Conservation (phyloP, 805 yeast genomes). For the Wickerhamomyces canadensis region DNA sequence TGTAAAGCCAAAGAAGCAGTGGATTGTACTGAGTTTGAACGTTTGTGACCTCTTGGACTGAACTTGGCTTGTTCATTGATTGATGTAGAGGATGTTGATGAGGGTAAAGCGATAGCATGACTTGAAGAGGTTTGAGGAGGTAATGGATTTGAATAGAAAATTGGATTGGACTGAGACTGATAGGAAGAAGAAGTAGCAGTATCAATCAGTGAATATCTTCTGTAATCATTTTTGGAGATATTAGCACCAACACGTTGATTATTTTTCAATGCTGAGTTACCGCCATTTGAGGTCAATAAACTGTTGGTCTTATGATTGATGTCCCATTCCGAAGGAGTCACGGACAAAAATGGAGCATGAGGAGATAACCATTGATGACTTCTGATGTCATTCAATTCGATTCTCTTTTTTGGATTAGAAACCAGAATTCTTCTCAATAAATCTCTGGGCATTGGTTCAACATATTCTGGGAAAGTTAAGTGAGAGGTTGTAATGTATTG, state of each 20-base stretch:
- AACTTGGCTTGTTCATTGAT: slow-evolving; percentile 18
- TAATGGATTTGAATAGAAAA: slow-evolving; percentile 45
- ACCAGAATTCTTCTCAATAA: slow-evolving; percentile 78
- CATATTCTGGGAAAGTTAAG: slow-evolving; percentile 90
- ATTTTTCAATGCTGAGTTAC: slow-evolving; percentile 30
- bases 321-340: slow-evolving; percentile 92
- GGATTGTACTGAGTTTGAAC: slow-evolving; percentile 33
- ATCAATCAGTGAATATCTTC: slow-evolving; percentile 40
- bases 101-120: slow-evolving; percentile 47
- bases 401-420: slow-evolving; percentile 76
- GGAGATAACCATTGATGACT: slow-evolving; percentile 87
- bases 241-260: slow-evolving; percentile 24
- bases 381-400: slow-evolving; percentile 61
- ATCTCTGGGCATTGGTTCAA: slow-evolving; percentile 88
- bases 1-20: slow-evolving; percentile 66
- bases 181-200: slow-evolving; percentile 34
- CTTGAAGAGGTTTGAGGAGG: slow-evolving; percentile 68
- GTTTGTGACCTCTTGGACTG: slow-evolving; percentile 26
- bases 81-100: slow-evolving; percentile 29
- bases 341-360: slow-evolving; percentile 74
- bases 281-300: slow-evolving; percentile 6
- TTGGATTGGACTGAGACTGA: slow-evolving; percentile 31
- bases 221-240: slow-evolving; percentile 17
- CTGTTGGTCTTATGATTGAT: slow-evolving; percentile 32
- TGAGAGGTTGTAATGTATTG: slow-evolving; percentile 89